Evolutionary conservation across 2,329 filamentous ascomycete genomes (phyloP), one percentile per base, ranked within the genome.

Genomic region (Coniochaeta sp.): DNA sequence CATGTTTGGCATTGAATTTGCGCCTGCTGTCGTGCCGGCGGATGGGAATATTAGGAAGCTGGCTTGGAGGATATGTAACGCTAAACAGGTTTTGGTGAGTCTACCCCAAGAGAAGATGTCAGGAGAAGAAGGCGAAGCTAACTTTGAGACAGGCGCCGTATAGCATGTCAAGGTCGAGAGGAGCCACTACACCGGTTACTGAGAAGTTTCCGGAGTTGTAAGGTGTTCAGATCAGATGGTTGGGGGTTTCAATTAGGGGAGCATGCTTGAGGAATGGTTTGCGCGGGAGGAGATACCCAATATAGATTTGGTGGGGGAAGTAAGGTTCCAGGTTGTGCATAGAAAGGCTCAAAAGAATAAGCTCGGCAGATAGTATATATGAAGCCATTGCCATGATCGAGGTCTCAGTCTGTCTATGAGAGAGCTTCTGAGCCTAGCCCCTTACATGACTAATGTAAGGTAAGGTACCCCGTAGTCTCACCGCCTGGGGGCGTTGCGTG

Each of bases 1-100:
- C 66, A 96, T 96, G 91, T 95, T 99, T 66, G 94, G 91, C 49
- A 88, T 99, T 54, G 94, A 99, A 67, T 91, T 99, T 64, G 89
- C 94, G 1, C 86, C 91, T 0, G 89, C 90, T 42, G 92, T 97
- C 1, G 94, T 99, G 28, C 83, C 88, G 50, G 91, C 91, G 0
- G 94, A 99, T 71, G 90, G 94, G 6, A 95, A 86, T 60, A 88
- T 97, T 54, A 83, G 80, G 63, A 96, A 95, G 65, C 73, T 99
- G 56, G 91, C 91, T 6, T 96, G 92, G 91, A 81, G 94, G 63
- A 89, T 99, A 57, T 94, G 87, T 67, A 95, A 95, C 66, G 94
- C 94, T 31, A 96, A 96, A 75, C 89, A 91, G 70, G 94, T 96
- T 57, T 69, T 97, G 71, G 90, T 95, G 74, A 73, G 87, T 78